These are phyloP conservation scores for Fagopyrum homotropicum DNA, from an alignment of 148 eudicot genomes.

Conservation along the genomic window DNA sequence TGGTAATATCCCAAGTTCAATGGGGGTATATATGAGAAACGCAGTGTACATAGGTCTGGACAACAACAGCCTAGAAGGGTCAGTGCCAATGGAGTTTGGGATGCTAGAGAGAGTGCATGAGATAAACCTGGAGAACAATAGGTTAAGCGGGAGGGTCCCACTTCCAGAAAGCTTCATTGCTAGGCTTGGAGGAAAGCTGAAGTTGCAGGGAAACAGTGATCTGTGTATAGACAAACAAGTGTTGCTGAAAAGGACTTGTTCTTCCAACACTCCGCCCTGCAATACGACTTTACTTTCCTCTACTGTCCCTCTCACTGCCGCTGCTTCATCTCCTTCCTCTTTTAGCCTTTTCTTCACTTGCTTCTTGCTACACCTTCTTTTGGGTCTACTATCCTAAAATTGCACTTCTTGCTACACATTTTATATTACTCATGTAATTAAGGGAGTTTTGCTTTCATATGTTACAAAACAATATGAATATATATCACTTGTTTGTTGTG, in stretches of 20 bases:
- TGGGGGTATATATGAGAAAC: slow-evolving; percentile 61
- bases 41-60: slow-evolving; percentile 49
- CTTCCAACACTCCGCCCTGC: neutral
- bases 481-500: slow-evolving; percentile 1
- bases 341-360: neutral
- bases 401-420: neutral
- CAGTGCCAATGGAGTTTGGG: slow-evolving; percentile 61
- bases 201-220: slow-evolving; percentile 54
- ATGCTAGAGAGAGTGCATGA: slow-evolving; percentile 43
- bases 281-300: neutral
- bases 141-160: slow-evolving; percentile 54
- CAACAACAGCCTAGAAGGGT: slow-evolving; percentile 57
- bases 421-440: neutral
- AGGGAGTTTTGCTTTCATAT: neutral
- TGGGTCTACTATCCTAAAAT: neutral
- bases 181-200: slow-evolving; percentile 46
- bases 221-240: slow-evolving; percentile 53
- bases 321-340: neutral
- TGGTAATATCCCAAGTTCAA: slow-evolving; percentile 65
- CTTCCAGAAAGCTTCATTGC: slow-evolving; percentile 41
- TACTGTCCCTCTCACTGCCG: neutral
- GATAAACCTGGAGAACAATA: slow-evolving; percentile 61
- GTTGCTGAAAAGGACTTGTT: neutral
- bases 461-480: neutral
- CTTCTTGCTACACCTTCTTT: neutral